phyloP scores from a whole-genome alignment of 345 rosid species.

The Lepidium sativum region DNA sequence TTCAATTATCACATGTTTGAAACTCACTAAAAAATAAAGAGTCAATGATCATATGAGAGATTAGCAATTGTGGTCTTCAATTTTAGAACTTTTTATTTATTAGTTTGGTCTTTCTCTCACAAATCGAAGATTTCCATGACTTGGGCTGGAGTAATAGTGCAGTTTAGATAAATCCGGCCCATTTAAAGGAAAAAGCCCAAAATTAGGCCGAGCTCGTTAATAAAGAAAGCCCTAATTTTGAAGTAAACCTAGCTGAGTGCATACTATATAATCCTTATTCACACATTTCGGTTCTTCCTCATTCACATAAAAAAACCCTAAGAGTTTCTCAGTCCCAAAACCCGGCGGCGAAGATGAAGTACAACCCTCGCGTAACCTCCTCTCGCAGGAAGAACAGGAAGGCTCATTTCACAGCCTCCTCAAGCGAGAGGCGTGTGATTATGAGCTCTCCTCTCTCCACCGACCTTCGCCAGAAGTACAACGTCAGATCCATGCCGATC shows the following conservation, averaged over 20 bases:
- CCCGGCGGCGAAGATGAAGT: constrained; percentile 52
- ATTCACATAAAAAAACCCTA: constrained; percentile 13
- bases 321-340: neutral
- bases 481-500: constrained; percentile 69
- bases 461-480: constrained; percentile 73
- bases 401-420: constrained; percentile 68
- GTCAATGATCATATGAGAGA: neutral
- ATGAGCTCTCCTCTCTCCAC: constrained; percentile 67
- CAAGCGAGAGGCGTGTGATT: constrained; percentile 60
- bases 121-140: neutral
- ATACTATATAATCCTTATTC: neutral
- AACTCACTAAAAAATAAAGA: too few species aligned
- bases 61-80: neutral
- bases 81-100: too few species aligned
- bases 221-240: neutral
- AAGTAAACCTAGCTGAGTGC: constrained; percentile 1
- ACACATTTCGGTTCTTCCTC: neutral
- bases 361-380: constrained; percentile 62
- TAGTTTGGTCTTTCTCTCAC: neutral
- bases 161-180: neutral
- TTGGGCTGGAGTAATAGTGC: neutral
- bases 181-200: neutral
- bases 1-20: neutral
- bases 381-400: constrained; percentile 79
- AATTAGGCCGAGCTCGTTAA: neutral